Evolutionary conservation across 176 grass and related monocot species (phyloP).

Genomic region (Luzula sylvatica): DNA sequence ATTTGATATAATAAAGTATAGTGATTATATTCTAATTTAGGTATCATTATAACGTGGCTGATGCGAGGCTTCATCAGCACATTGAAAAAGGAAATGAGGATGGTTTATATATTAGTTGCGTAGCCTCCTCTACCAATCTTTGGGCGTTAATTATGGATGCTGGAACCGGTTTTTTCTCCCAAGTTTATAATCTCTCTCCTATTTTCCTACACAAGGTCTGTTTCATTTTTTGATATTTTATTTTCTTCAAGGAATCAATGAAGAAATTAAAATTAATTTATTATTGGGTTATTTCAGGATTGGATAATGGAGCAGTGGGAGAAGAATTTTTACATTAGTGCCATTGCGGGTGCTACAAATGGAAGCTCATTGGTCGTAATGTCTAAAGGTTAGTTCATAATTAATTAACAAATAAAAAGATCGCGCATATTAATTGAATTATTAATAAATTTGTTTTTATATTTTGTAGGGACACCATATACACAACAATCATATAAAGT

Average conservation of each 20-base stretch:
- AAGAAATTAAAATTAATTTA: neutral
- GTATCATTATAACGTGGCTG: conserved; percentile 96
- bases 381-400: conserved; percentile 65
- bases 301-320: conserved; percentile 99
- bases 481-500: conserved; percentile 99
- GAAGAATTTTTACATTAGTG: conserved; percentile 95
- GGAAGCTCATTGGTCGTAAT: conserved; percentile 97
- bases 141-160: conserved; percentile 99
- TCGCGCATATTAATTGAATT: neutral
- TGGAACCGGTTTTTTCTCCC: conserved; percentile 82
- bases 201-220: conserved; percentile 94
- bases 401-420: neutral
- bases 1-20: neutral
- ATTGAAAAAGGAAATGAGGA: conserved; percentile 94
- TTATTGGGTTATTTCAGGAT: conserved; percentile 40
- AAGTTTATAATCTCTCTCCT: conserved; percentile 90
- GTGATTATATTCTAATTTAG: conserved; percentile 24
- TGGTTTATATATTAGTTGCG: conserved; percentile 90
- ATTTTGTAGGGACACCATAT: conserved; percentile 73
- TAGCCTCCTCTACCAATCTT: conserved; percentile 80
- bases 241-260: neutral
- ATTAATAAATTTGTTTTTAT: neutral
- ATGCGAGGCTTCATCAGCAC: conserved; percentile 91
- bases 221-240: conserved; percentile 9
- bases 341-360: conserved; percentile 81